Conservation (phyloP, 2,329 filamentous ascomycete genomes). For the Colletotrichum musae region DNA sequence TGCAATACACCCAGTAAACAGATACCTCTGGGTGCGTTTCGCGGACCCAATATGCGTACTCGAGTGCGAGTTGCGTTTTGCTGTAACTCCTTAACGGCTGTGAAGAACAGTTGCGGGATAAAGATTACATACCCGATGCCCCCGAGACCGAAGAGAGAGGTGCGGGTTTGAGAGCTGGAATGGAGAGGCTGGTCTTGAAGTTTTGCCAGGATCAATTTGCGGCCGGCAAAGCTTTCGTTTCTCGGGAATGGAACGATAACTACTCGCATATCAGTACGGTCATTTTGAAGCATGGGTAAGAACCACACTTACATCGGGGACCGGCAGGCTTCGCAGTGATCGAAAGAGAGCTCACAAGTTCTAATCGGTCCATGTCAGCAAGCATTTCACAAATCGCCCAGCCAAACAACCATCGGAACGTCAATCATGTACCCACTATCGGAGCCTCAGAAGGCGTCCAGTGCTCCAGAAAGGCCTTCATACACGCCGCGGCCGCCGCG, state of each 20-base stretch:
- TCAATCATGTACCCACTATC: neutral
- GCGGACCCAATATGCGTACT: conserved; percentile 46
- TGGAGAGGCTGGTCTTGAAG: conserved; percentile 22
- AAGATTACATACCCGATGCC: conserved; percentile 44
- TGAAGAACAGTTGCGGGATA: neutral
- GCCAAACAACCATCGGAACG: too few relatives aligned
- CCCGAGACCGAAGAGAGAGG: conserved; percentile 45
- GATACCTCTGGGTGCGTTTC: conserved; percentile 44
- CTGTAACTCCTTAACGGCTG: conserved; percentile 40
- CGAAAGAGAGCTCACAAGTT: neutral
- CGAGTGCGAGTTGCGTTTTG: conserved; percentile 51
- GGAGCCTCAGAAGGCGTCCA: neutral
- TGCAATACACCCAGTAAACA: conserved; percentile 53
- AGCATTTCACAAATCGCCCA: too few relatives aligned
- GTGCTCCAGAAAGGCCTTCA: conserved; percentile 29
- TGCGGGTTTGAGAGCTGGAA: neutral
- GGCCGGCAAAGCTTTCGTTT: conserved; percentile 40
- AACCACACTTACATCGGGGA: too few relatives aligned
- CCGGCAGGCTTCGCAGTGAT: too few relatives aligned
- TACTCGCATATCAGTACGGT: neutral
- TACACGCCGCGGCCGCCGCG: conserved; percentile 35
- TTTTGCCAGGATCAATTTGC: conserved; percentile 21
- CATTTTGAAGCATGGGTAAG: too few relatives aligned
- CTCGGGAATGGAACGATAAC: conserved; percentile 40
- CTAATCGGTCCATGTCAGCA: too few relatives aligned